phyloP scores from a whole-genome alignment of 495 filamentous ascomycete genomes.

The Penicillium robsamsonii region DNA sequence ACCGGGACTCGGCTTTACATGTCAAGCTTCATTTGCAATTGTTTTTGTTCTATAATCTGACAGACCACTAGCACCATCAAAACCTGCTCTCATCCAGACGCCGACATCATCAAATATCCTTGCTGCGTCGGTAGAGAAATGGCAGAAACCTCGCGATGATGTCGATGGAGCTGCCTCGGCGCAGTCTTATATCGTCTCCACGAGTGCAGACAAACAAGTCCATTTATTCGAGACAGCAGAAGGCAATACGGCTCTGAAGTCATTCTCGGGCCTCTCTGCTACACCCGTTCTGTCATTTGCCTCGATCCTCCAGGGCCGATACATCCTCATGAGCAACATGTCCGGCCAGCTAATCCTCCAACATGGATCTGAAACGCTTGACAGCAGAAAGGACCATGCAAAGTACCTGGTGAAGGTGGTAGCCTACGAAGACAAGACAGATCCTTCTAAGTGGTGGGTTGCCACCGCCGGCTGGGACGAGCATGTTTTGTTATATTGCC shows the following conservation, averaged over 20 bases:
- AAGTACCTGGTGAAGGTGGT: conserved; percentile 63
- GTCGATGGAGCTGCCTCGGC: conserved; percentile 8
- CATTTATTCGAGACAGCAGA: conserved; percentile 40
- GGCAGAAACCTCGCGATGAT: conserved; percentile 27
- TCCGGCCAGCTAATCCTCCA: conserved; percentile 57
- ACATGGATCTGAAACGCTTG: conserved; percentile 37
- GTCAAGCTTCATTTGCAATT: neutral
- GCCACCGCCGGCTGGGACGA: conserved; percentile 67
- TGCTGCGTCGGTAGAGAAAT: conserved; percentile 45
- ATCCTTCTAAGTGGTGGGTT: conserved; percentile 37
- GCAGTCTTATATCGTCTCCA: conserved; percentile 40
- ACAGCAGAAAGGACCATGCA: conserved; percentile 54
- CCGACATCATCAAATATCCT: conserved; percentile 56
- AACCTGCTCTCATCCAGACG: conserved; percentile 37
- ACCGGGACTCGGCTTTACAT: neutral
- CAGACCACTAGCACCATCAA: conserved; percentile 46
- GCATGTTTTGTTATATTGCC: conserved; percentile 53
- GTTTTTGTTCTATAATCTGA: conserved; percentile 8
- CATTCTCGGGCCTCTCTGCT: conserved; percentile 48
- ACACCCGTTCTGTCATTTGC: conserved; percentile 58
- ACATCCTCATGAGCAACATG: conserved; percentile 56
- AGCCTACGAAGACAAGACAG: conserved; percentile 30
- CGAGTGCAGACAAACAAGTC: conserved; percentile 53
- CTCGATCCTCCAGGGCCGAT: conserved; percentile 31
- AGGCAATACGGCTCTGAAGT: conserved; percentile 25